Conservation (phyloP, 2,329 filamentous ascomycete species). For the Colletotrichum magnum region DNA sequence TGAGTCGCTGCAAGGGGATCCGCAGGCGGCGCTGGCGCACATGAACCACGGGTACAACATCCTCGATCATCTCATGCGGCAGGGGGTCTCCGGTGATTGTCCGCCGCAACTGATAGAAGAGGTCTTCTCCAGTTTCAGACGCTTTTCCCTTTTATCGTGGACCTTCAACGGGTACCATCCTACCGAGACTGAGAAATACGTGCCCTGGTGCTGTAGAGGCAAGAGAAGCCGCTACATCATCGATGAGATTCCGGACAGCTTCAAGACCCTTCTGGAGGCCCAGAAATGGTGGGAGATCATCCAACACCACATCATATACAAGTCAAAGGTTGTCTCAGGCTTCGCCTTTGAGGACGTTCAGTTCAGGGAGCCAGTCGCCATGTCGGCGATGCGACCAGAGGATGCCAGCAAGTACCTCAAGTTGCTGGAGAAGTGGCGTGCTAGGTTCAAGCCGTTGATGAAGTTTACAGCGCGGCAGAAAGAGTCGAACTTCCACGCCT, state of each 20-base stretch:
- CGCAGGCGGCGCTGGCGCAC: slow-evolving; percentile 55
- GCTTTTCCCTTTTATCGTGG: slow-evolving; percentile 28
- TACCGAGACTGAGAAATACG: slow-evolving; percentile 3
- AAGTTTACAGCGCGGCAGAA: neutral
- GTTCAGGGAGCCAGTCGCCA: neutral
- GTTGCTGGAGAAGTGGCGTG: slow-evolving; percentile 10
- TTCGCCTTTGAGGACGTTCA: slow-evolving; percentile 39
- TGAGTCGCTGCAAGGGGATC: slow-evolving; percentile 55
- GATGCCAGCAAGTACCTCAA: slow-evolving; percentile 38
- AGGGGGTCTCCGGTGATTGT: slow-evolving; percentile 10
- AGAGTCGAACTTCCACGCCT: neutral
- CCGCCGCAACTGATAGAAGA: slow-evolving; percentile 25
- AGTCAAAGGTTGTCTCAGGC: slow-evolving; percentile 7
- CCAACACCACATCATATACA: slow-evolving; percentile 26
- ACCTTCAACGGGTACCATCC: slow-evolving; percentile 21
- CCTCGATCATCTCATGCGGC: slow-evolving; percentile 13
- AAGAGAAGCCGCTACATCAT: slow-evolving; percentile 25
- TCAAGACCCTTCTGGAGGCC: slow-evolving; percentile 14
- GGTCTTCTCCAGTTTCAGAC: slow-evolving; percentile 17
- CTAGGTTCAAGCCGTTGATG: neutral
- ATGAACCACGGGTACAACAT: slow-evolving; percentile 50
- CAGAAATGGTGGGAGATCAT: slow-evolving; percentile 28
- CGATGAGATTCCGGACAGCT: slow-evolving; percentile 22
- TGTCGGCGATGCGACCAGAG: neutral
- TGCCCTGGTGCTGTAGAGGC: slow-evolving; percentile 35